Percentiles rank a stretch among this genome's conserved stretches.
Conservation (phyloP, 495 filamentous ascomycete genomes). For the Pseudoneurospora amorphoporcata region DNA sequence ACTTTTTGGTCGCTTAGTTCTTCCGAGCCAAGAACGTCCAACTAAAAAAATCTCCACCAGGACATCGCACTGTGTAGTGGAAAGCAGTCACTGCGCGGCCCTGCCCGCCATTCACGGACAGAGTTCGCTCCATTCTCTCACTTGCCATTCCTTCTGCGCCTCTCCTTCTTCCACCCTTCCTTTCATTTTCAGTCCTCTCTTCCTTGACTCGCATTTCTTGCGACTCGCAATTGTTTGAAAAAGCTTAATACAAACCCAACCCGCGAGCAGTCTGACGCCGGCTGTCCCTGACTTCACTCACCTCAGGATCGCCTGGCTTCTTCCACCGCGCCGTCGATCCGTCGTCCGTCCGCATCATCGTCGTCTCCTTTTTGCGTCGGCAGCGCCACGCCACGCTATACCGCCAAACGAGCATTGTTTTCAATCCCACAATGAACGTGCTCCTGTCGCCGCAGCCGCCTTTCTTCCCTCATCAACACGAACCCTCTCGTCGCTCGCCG, state of each 20-base stretch:
- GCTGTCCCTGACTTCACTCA: not conserved
- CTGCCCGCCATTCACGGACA: not conserved
- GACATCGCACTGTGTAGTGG: not conserved
- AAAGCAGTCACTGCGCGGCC: not conserved
- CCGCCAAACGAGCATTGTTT: not conserved
- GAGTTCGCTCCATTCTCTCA: not conserved
- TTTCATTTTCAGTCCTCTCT: conserved; percentile 2
- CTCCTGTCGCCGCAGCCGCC: conserved; percentile 47
- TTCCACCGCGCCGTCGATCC: not conserved
- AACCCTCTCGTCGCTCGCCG: conserved; percentile 57
- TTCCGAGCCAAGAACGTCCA: not conserved
- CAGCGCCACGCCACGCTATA: not conserved
- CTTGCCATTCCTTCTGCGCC: conserved; percentile 7
- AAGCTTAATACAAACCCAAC: not conserved
- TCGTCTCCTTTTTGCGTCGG: conserved; percentile 4
- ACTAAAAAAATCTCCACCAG: not conserved
- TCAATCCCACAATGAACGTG: conserved; percentile 37
- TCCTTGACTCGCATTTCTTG: not conserved
- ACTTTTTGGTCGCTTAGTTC: not conserved
- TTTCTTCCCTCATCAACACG: conserved; percentile 69
- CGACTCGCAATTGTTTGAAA: not conserved
- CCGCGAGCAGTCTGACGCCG: not conserved
- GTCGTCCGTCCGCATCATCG: not conserved
- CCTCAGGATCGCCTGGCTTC: not conserved
- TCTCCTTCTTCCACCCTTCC: conserved; percentile 4